Evolutionary conservation across 2,329 filamentous ascomycete species (phyloP), one percentile per base, ranked within the genome.

Genomic region (Pseudocercospora fuligena): DNA sequence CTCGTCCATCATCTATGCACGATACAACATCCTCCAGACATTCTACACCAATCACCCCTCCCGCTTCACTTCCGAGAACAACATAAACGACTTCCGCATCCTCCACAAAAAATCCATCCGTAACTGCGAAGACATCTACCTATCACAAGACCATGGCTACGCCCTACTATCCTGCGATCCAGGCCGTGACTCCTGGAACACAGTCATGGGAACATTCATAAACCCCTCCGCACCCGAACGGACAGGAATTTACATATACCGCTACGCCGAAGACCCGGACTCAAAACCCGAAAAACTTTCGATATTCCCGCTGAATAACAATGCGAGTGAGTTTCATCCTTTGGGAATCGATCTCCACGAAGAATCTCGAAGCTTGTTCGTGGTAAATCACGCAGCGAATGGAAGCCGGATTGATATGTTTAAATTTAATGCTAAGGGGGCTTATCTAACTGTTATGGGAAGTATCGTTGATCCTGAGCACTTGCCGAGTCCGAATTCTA

Each of bases 51-150:
- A 74, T 29, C 53, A 64, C 9, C 73, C 73, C 8, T 64, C 33
- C 0, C 54, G 66, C 8, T 63, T 73, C 5, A n/a, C 47, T 12
- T 29, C 31, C 0, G 27, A 70, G 23, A 72, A 71, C 59, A 67
- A 66, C 33, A 58, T 73, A 21, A 43, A 53, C 7, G 51, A 63
- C 11, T 69, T 76, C 56, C 73, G 79, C 12, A 60, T 81, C 43
- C 74, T 74, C 46, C 81, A 80, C 56, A 49, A 68, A 7, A 73
- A 81, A 56, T 69, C 70, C 5, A 56, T 83, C 9, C 73, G 78
- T 5, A 83, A 83, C 65, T 83, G 81, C 66, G 81, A 83, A 64
- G 81, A 83, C 76, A 74, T 80, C 31, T 64, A 80, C 5, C 31
- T 82, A n/a, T 76, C 78, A 43, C 76, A 79, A 33, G 67, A 72